Conservation (phyloP, 768 basidiomycete genomes). For the Amanita subjunquillea region DNA sequence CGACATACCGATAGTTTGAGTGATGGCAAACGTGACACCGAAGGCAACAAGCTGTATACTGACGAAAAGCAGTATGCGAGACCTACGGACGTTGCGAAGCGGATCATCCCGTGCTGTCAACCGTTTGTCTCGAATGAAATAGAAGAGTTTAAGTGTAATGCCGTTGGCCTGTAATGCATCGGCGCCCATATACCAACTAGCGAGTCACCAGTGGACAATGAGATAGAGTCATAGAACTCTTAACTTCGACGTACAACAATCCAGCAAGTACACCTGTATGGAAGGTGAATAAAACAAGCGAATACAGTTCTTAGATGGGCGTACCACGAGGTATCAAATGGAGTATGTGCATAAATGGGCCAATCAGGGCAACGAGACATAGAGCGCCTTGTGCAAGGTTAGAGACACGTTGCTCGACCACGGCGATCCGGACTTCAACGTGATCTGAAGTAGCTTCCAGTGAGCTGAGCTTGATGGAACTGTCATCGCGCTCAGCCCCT, state of each 20-base stretch:
- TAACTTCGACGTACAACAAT: slow-evolving; percentile 53
- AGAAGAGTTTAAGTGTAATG: slow-evolving; percentile 73
- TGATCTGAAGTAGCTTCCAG: background rate
- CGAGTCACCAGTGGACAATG: background rate
- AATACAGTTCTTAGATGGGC: slow-evolving; percentile 6
- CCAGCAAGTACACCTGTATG: slow-evolving; percentile 63
- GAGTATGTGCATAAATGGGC: slow-evolving; percentile 75
- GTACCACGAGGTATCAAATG: slow-evolving; percentile 65
- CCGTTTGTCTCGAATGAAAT: slow-evolving; percentile 61
- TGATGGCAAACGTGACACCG: slow-evolving; percentile 82
- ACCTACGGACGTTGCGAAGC: slow-evolving; percentile 62
- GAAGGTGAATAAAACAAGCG: background rate
- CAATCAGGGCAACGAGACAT: slow-evolving; percentile 70
- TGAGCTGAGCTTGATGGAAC: background rate
- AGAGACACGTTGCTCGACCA: slow-evolving; percentile 90
- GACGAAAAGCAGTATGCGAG: slow-evolving; percentile 63
- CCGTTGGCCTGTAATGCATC: slow-evolving; percentile 75
- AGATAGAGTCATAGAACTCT: background rate
- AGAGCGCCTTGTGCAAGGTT: slow-evolving; percentile 79
- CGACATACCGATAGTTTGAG: slow-evolving; percentile 71
- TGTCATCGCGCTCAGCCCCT: slow-evolving; percentile 2
- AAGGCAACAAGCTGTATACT: slow-evolving; percentile 74
- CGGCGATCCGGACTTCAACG: slow-evolving; percentile 50
- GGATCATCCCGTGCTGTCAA: slow-evolving; percentile 62
- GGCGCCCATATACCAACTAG: slow-evolving; percentile 86